phyloP scores from a whole-genome alignment of 2,329 filamentous ascomycete genomes.

The Proliferodiscus dingleyae region DNA sequence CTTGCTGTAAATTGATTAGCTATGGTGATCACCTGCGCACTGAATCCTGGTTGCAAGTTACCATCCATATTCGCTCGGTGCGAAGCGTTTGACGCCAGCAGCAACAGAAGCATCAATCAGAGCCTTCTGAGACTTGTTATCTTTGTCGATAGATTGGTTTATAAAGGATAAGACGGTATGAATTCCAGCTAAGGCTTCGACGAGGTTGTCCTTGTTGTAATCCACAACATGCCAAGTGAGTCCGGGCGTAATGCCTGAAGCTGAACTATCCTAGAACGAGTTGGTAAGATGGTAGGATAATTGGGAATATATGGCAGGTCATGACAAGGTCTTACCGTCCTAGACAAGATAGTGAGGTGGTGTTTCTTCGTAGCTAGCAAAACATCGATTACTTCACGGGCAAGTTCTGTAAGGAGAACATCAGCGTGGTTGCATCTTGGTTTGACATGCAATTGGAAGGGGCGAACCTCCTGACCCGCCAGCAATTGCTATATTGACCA shows the following conservation, averaged over 20 bases:
- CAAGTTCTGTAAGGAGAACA: slow-evolving; percentile 39
- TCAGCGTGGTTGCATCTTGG: not conserved
- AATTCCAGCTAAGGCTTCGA: slow-evolving; percentile 38
- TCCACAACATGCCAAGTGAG: slow-evolving; percentile 39
- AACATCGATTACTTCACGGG: slow-evolving; percentile 46
- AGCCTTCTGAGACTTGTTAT: slow-evolving; percentile 33
- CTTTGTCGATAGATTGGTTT: slow-evolving; percentile 16
- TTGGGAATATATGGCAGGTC: not conserved
- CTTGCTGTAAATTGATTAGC: slow-evolving; percentile 25
- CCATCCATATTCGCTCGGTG: slow-evolving; percentile 35
- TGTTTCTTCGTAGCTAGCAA: slow-evolving; percentile 45
- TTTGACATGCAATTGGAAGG: not conserved
- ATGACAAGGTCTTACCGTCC: slow-evolving; percentile 39
- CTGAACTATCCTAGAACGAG: slow-evolving; percentile 22
- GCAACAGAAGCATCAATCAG: slow-evolving; percentile 37
- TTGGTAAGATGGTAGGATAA: slow-evolving; percentile 3
- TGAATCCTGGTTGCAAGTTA: slow-evolving; percentile 9
- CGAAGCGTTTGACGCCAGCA: slow-evolving; percentile 38
- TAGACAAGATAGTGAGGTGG: slow-evolving; percentile 46
- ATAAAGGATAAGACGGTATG: slow-evolving; percentile 50
- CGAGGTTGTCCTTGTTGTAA: slow-evolving; percentile 39
- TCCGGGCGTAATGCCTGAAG: slow-evolving; percentile 16
- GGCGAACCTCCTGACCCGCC: slow-evolving; percentile 40
- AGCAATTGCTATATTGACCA: slow-evolving; percentile 43
- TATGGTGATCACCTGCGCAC: not conserved